Base-by-base conservation (phyloP, 2,329 filamentous ascomycete species). In the Stagonosporopsis chrysanthemi region DNA sequence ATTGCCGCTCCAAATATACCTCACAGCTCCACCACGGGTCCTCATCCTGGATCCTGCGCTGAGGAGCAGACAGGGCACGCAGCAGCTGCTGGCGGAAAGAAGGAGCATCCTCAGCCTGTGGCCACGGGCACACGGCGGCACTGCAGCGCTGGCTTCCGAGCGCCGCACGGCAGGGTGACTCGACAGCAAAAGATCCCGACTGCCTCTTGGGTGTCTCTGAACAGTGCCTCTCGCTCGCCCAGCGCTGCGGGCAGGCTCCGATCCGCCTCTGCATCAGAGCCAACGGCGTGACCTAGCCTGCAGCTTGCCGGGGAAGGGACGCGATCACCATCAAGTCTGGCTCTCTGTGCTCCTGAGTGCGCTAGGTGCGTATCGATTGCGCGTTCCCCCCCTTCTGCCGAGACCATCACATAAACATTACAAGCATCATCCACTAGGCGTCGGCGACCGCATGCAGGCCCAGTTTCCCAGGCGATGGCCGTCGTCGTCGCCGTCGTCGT, bases 361-460 rank as follows among this genome's bases (percentile, higher is more conserved):
- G 38, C 39, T 55, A 48, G 39, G 2, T 66, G 52, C 53, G 47
- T 68, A 68, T 67, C 65, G 66, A 69, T 69, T 68, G 62, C 66
- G 61, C 52, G 62, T 62, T 53, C 55, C 33, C 41, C 9, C 44
- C 22, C 36, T 6, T 42, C 39, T 38, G 50, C 51, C 50, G 29
- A 54, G 45, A 15, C 24, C 41, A 38, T 47, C 45, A 54, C 50
- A 50, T 29, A 57, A 54, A 47, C 36, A 53, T 28, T 26, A 24
- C 23, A 24, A 35, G n/a, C 36, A 41, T 23, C 43, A 31, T n/a
- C 17, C 9, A 36, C 35, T 24, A 14, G n/a, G 19, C 33, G 42
- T 19, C 43, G 43, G 48, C 44, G 24, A 40, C 14, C 26, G 31
- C 23, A 28, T 31, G 49, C 49, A 39, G 11, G 24, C 31, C 11